Conservation (phyloP, 2,329 filamentous ascomycete genomes). For the Ophiostoma tasmaniense region DNA sequence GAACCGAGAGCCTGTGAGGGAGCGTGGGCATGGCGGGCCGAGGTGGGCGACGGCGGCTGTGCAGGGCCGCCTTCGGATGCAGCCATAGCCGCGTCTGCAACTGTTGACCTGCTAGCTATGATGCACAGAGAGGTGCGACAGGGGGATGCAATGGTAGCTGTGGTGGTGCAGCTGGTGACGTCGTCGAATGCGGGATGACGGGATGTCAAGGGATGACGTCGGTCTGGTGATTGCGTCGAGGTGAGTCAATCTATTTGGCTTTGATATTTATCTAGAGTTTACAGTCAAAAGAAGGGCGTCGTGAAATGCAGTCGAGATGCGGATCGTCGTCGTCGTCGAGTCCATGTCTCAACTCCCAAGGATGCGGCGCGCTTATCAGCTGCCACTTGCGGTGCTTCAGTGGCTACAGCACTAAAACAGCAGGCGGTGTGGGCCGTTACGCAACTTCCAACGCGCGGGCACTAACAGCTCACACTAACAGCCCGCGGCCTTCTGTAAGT, state of each 20-base stretch:
- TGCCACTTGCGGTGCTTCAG: constrained; percentile 1
- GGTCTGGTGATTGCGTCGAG: background rate
- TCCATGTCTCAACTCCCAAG: background rate
- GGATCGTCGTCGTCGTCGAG: background rate
- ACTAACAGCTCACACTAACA: background rate
- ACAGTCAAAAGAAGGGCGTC: too few relatives aligned
- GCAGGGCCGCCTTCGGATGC: background rate
- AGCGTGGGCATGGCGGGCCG: constrained; percentile 8
- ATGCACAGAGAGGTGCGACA: background rate
- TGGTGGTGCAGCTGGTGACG: background rate
- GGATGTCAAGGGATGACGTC: background rate
- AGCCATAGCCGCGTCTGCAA: background rate
- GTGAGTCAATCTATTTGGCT: background rate
- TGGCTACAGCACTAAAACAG: constrained; percentile 10
- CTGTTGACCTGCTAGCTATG: background rate
- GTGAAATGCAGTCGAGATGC: background rate
- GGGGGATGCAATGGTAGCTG: background rate
- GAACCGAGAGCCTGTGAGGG: constrained; percentile 15
- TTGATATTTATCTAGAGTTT: background rate
- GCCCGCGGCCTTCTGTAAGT: background rate
- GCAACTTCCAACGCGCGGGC: background rate
- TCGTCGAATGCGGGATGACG: background rate
- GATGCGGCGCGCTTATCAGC: background rate
- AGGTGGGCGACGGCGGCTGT: background rate
- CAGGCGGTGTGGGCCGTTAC: constrained; percentile 15